Conservation (phyloP, 768 basidiomycete genomes). For the Xanthoconium purpureum region DNA sequence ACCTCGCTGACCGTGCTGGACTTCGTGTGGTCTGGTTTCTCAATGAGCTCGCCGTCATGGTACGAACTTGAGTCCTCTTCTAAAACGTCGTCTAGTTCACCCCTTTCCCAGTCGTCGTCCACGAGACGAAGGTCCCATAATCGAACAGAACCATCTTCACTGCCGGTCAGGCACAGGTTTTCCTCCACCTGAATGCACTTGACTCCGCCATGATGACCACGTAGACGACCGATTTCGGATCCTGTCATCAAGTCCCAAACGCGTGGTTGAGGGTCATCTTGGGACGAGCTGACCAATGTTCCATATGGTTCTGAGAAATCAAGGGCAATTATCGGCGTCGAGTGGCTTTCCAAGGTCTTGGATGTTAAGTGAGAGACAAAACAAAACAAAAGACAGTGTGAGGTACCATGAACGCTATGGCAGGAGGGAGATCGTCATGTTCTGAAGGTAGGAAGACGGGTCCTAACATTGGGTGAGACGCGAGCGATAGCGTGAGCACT, state of each 20-base stretch:
- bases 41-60: conserved; percentile 37
- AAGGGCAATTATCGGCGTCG: conserved; percentile 78
- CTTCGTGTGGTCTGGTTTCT: conserved; percentile 40
- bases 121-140: conserved; percentile 90
- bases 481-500: neutral
- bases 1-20: conserved; percentile 38
- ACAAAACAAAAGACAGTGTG: neutral
- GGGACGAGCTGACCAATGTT: conserved; percentile 82
- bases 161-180: conserved; percentile 85
- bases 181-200: conserved; percentile 94
- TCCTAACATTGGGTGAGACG: conserved; percentile 42
- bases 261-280: conserved; percentile 80
- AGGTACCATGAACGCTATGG: conserved; percentile 93
- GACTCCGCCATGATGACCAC: conserved; percentile 78
- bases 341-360: conserved; percentile 80
- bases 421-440: conserved; percentile 91
- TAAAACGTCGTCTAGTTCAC: conserved; percentile 57
- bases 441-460: conserved; percentile 97
- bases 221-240: conserved; percentile 77
- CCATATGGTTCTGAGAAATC: conserved; percentile 98
- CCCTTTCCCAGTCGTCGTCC: conserved; percentile 62
- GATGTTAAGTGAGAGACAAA: conserved; percentile 10
- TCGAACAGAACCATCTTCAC: conserved; percentile 78
- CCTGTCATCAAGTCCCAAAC: conserved; percentile 95
- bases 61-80: conserved; percentile 53